Evolutionary conservation across 2,329 filamentous ascomycete genomes (phyloP).

Genomic region (Colletotrichum sidae): DNA sequence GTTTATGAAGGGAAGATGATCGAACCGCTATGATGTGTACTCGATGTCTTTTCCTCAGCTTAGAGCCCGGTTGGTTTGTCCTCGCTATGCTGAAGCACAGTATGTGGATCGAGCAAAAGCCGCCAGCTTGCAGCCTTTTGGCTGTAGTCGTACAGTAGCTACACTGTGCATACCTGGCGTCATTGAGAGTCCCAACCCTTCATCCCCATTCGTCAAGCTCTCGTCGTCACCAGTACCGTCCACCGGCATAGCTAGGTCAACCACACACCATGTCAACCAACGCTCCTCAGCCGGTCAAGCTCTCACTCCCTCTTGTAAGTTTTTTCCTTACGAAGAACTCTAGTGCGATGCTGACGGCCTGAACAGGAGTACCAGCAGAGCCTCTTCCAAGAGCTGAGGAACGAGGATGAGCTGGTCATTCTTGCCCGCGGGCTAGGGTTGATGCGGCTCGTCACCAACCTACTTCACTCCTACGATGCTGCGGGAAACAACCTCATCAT

Average conservation of each 20-base stretch:
- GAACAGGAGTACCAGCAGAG: constrained; percentile 89
- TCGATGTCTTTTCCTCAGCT: too few relatives aligned
- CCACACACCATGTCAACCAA: constrained; percentile 49
- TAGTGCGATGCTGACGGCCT: neutral
- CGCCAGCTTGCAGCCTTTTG: too few relatives aligned
- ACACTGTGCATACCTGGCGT: neutral
- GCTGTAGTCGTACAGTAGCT: neutral
- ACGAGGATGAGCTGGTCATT: constrained; percentile 93
- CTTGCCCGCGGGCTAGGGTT: constrained; percentile 93
- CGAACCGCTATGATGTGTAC: too few relatives aligned
- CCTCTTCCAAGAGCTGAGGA: constrained; percentile 89
- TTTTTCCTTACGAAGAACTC: neutral
- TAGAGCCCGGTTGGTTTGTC: too few relatives aligned
- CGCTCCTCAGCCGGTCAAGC: constrained; percentile 78
- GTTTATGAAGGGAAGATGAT: too few relatives aligned
- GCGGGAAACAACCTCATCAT: constrained; percentile 94
- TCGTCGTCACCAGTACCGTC: neutral
- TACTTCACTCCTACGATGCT: constrained; percentile 96
- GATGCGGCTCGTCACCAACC: constrained; percentile 91
- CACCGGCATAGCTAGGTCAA: constrained; percentile 1
- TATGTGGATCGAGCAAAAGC: too few relatives aligned
- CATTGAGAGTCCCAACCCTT: neutral
- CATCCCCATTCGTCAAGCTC: constrained; percentile 2
- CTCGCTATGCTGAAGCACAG: too few relatives aligned
- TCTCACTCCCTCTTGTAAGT: constrained; percentile 79